A percentile compares a stretch with the other conserved stretches of the same genome.
Evolutionary conservation across 2,329 filamentous ascomycete species (phyloP).

Genomic region (Anthostomella pinea): DNA sequence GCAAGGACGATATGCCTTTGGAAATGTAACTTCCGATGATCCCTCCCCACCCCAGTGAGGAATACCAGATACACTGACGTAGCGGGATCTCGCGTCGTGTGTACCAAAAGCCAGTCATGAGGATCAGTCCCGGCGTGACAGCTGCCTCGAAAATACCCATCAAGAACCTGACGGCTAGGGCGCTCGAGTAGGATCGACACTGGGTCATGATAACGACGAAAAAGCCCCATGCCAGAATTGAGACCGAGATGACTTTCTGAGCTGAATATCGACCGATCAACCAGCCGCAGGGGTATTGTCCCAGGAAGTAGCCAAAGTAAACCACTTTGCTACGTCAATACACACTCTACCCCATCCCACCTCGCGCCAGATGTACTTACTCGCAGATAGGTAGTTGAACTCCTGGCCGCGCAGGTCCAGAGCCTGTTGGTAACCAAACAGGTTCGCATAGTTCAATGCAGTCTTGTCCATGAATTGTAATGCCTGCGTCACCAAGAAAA

Average conservation of each 20-base stretch:
- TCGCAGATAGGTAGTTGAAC: constrained; percentile 36
- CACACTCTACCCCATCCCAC: background rate
- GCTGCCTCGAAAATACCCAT: constrained; percentile 35
- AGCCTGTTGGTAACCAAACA: constrained; percentile 36
- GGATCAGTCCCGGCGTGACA: constrained; percentile 31
- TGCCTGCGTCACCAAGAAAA: constrained; percentile 31
- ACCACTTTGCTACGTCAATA: constrained; percentile 25
- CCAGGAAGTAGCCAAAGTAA: constrained; percentile 40
- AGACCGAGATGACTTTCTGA: constrained; percentile 33
- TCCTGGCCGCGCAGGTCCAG: constrained; percentile 31
- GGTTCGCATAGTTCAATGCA: constrained; percentile 31
- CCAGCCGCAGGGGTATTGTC: constrained; percentile 40
- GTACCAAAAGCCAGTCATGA: constrained; percentile 38
- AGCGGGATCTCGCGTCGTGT: constrained; percentile 34
- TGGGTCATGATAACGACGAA: constrained; percentile 35
- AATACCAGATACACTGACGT: constrained; percentile 35
- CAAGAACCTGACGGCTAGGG: constrained; percentile 23
- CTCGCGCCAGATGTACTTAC: constrained; percentile 12
- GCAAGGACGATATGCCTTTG: constrained; percentile 30
- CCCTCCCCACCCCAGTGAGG: constrained; percentile 28
- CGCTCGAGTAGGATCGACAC: constrained; percentile 25
- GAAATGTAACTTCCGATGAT: constrained; percentile 31
- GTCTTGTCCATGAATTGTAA: constrained; percentile 33
- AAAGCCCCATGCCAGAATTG: constrained; percentile 33
- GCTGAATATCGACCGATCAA: constrained; percentile 36